Evolutionary conservation across 2,329 filamentous ascomycete genomes (phyloP), one percentile per base, ranked within the genome.

Genomic region (Periconia sp.): DNA sequence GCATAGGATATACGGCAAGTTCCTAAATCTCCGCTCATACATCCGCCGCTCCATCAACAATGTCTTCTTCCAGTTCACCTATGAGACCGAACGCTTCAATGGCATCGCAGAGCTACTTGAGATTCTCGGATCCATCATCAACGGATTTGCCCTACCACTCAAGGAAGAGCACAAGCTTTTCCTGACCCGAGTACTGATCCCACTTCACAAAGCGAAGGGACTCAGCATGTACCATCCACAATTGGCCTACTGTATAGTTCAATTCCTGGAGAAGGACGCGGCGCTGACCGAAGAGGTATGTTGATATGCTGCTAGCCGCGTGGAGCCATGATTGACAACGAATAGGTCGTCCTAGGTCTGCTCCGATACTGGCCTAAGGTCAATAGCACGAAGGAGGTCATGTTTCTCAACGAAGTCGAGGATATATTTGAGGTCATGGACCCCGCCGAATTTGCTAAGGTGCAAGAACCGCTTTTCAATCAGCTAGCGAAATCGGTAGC

Each of bases 371-470:
- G 94, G 94, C 94, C 94, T 34, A 99, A 99, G 78, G 90, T 95
- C 61, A 99, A 99, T 75, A 97, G 94, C 73, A 99, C 94, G 39
- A 99, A 99, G 73, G 94, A 99, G 73, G 94, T 99, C 66, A 99
- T 99, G 94, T 99, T 95, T 75, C 78, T 99, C 60, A 99, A 99
- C 63, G 94, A 99, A 72, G 92, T 99, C 23, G 94, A 99, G 71
- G 94, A 99, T 66, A 99, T 99, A 52, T 99, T 99, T 67, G 94
- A 99, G 73, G 94, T 99, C 34, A 99, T 99, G 94, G 94, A 99
- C 65, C 94, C 94, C 15, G 90, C 89, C 52, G 94, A 99, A 69
- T 99, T 99, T 63, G 92, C 92, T 59, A 99, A 99, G 76, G 94
- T 99, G 26, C 94, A 99, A 71, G 94, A 97, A 65, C 92, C 94